phyloP scores from a whole-genome alignment of 2,329 filamentous ascomycete species.

The Pseudocercospora fijiensis region DNA sequence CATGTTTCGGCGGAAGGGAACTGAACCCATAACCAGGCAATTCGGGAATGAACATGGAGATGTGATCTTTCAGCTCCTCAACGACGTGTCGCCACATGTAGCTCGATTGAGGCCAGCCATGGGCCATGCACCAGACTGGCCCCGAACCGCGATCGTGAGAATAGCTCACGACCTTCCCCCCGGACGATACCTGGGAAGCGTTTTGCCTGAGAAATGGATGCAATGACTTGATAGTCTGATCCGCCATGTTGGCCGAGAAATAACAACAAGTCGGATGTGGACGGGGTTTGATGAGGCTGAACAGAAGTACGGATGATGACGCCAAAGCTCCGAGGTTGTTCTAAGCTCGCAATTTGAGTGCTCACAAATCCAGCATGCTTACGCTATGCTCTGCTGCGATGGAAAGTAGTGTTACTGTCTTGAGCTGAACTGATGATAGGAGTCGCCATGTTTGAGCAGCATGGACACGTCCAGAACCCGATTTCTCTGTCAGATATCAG shows the following conservation, averaged over 20 bases:
- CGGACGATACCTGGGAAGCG: constrained; percentile 31
- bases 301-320: not conserved
- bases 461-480: too few species aligned
- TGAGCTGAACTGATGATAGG: not conserved
- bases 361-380: not conserved
- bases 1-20: constrained; percentile 37
- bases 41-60: constrained; percentile 50
- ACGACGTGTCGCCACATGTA: constrained; percentile 42
- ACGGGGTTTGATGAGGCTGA: not conserved
- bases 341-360: not conserved
- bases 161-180: constrained; percentile 37
- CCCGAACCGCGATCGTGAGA: constrained; percentile 37
- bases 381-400: not conserved
- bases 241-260: constrained; percentile 24
- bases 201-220: constrained; percentile 35
- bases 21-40: constrained; percentile 51
- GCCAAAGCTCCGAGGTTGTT: not conserved
- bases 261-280: not conserved
- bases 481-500: not conserved
- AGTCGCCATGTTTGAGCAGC: not conserved
- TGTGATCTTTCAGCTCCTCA: constrained; percentile 40
- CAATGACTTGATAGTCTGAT: constrained; percentile 31
- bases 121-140: constrained; percentile 46
- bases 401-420: too few species aligned
- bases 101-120: constrained; percentile 50